Conservation (phyloP, 331 rosid species). For the Phaseolus coccineus region DNA sequence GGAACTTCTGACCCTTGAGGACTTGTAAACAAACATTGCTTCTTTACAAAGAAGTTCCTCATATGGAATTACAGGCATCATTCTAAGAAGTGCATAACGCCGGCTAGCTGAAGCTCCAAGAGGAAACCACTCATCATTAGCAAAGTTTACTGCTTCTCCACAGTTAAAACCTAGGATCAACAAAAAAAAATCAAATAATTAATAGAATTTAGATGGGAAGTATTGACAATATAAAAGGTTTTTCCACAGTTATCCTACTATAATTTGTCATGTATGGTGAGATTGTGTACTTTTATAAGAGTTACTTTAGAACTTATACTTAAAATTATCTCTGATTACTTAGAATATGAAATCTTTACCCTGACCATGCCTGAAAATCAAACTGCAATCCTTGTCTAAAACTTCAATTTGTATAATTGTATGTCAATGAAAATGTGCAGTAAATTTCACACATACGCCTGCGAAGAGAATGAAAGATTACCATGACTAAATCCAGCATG, state of each 20-base stretch:
- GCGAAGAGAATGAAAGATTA: conserved; percentile 20
- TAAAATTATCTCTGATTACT: background rate
- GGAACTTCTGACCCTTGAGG: conserved; percentile 35
- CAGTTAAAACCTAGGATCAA: conserved; percentile 57
- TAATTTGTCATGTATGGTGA: background rate
- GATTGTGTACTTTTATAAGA: background rate
- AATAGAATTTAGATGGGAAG: background rate
- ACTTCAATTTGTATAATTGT: background rate
- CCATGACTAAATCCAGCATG: conserved; percentile 69
- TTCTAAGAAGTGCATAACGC: conserved; percentile 49
- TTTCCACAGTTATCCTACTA: background rate
- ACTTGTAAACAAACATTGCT: conserved; percentile 51
- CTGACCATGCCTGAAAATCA: background rate
- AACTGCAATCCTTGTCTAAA: background rate
- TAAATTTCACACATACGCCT: background rate
- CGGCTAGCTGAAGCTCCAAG: conserved; percentile 50
- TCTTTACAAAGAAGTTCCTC: conserved; percentile 65
- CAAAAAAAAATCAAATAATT: conserved; percentile 11
- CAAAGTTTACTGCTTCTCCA: conserved; percentile 68
- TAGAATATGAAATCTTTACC: background rate
- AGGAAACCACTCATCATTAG: conserved; percentile 56
- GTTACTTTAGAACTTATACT: background rate
- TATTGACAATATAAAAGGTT: no score
- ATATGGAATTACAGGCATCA: conserved; percentile 51
- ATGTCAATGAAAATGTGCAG: background rate